phyloP scores from a whole-genome alignment of 768 basidiomycete species.

The Boletus huronensis region DNA sequence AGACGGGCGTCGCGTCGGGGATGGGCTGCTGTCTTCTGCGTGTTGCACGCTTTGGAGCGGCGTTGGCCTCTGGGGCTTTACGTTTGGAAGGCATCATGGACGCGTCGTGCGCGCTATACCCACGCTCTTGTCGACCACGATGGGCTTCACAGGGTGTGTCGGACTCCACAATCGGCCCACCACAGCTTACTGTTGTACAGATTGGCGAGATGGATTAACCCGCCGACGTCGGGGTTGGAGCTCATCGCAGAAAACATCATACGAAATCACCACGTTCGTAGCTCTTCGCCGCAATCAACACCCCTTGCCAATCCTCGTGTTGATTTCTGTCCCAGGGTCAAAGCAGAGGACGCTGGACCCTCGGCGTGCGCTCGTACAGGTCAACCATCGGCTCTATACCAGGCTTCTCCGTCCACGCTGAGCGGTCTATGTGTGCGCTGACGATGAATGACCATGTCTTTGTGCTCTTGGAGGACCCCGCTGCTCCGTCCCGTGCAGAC shows the following conservation, averaged over 20 bases:
- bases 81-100: conserved; percentile 38
- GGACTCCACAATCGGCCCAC: neutral
- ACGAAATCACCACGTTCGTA: conserved; percentile 63
- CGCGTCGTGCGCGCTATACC: conserved; percentile 27
- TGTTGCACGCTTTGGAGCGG: conserved; percentile 35
- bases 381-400: conserved; percentile 62
- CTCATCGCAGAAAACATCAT: conserved; percentile 66
- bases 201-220: conserved; percentile 78
- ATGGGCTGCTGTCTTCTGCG: conserved; percentile 17
- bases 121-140: conserved; percentile 11
- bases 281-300: conserved; percentile 11
- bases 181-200: conserved; percentile 33
- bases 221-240: conserved; percentile 68
- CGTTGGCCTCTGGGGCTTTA: conserved; percentile 32
- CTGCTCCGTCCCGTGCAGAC: conserved; percentile 65
- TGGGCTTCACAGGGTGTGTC: conserved; percentile 64
- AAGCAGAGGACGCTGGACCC: conserved; percentile 60
- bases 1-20: conserved; percentile 2
- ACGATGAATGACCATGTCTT: conserved; percentile 82
- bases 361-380: conserved; percentile 70
- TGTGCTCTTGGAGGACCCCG: conserved; percentile 73
- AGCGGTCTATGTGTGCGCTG: conserved; percentile 71
- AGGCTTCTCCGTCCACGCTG: conserved; percentile 47
- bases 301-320: conserved; percentile 11
- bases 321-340: conserved; percentile 45